Evolutionary conservation across 2,329 filamentous ascomycete genomes (phyloP).

Genomic region (Cercospora canescens): DNA sequence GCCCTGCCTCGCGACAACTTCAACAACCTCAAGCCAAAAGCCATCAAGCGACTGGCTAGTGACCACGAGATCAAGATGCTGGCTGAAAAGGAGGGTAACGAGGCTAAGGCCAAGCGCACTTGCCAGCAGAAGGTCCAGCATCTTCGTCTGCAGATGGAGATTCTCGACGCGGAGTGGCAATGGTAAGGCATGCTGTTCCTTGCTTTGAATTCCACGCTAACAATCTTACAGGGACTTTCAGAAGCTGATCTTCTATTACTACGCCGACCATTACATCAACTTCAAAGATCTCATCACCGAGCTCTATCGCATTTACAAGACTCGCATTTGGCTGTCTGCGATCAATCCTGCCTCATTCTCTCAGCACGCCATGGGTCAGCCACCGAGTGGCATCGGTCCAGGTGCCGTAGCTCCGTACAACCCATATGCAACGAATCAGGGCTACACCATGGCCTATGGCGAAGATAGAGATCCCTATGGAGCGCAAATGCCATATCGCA

Average conservation of each 20-base stretch:
- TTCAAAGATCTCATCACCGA: slow-evolving; percentile 98
- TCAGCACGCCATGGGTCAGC: slow-evolving; percentile 36
- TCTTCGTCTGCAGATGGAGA: slow-evolving; percentile 95
- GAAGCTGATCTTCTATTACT: slow-evolving; percentile 98
- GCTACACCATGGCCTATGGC: slow-evolving; percentile 38
- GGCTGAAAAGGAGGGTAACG: slow-evolving; percentile 93
- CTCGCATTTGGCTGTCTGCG: slow-evolving; percentile 98
- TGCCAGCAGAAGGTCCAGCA: slow-evolving; percentile 97
- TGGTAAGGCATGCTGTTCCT: slow-evolving; percentile 67
- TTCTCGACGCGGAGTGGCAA: slow-evolving; percentile 96
- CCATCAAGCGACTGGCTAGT: slow-evolving; percentile 93
- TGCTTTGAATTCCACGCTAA: slow-evolving; percentile 7
- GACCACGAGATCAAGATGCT: slow-evolving; percentile 85
- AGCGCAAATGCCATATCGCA: slow-evolving; percentile 35
- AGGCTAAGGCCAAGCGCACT: slow-evolving; percentile 94
- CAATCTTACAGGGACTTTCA: slow-evolving; percentile 79
- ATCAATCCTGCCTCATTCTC: slow-evolving; percentile 94
- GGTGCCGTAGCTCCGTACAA: slow-evolving; percentile 33
- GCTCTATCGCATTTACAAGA: slow-evolving; percentile 99
- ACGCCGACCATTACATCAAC: slow-evolving; percentile 96
- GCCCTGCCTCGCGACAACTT: slow-evolving; percentile 31
- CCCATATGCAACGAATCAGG: slow-evolving; percentile 25
- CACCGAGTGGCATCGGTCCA: slow-evolving; percentile 39
- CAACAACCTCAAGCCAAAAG: slow-evolving; percentile 82
- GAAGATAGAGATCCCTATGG: slow-evolving; percentile 36